Base-by-base conservation (phyloP, 1,284 basidiomycete genomes). In the Cerioporus squamosus region DNA sequence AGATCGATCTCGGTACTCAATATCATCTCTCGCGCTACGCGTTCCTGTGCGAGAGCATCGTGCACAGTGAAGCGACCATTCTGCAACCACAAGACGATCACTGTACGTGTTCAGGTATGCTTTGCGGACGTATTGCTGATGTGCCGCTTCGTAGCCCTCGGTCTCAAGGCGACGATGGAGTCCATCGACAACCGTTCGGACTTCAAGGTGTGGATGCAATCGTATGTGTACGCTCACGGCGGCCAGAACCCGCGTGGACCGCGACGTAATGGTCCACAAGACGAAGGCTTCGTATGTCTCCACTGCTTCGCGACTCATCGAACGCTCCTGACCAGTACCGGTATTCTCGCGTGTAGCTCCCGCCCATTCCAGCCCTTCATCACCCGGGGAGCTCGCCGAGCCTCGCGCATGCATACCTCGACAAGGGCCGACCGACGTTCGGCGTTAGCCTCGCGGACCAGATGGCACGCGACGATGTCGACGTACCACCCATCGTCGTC, bases 151-250 rank as follows among this genome's bases (percentile, higher is more conserved):
- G 15, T 70, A 87, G 85, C 82, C 3, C 79, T 85, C 9, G 96
- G 97, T 2, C 78, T 99, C 46, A 97, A 97, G 72, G 79, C 88
- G 0, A 86, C 94, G 7, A 90, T 93, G 55, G 95, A 98, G 72
- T 82, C 85, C 9, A 97, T 99, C 66, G 97, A 99, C 76, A 96
- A 96, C 69, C 86, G 94, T 24, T 81, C 87, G 42, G 97, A 99
- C 75, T 99, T 99, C 78, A 97, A 93, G 76, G 85, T 85, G 20
- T 99, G 92, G 74, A 97, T 99, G 95, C 93, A 97, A 72, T 95
- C 97, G 70, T 99, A 97, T 71, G 90, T 93, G 1, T 91, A 87
- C 64, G 93, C 93, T 6, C 90, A 93, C 61, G 93, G 86, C 2
- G 79, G 80, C 54, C 72, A 69, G 42, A 77, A 83, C 15, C 76